Base-by-base conservation (phyloP, 2,329 filamentous ascomycete species). In the Phialemonium atrogriseum region DNA sequence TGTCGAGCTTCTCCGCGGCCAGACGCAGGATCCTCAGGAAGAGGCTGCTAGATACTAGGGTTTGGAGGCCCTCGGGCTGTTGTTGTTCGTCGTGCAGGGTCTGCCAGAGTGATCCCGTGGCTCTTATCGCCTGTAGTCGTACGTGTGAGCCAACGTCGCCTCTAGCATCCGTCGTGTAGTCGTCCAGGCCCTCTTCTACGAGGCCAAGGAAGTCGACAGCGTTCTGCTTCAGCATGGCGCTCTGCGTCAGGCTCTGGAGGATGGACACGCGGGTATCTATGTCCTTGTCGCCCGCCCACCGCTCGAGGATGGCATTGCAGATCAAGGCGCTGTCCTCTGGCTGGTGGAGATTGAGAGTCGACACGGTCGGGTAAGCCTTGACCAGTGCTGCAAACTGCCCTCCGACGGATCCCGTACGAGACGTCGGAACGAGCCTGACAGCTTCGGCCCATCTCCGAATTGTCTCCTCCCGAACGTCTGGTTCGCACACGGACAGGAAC, bases 111-210 rank as follows among this genome's bases (percentile, higher is more conserved):
- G 75, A 76, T 37, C 73, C 73, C 2, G 89, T 73, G 11, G 84
- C 88, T 51, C 80, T 70, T 10, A 95, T 69, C 15, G 85, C 88
- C 53, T 88, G 81, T 5, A 89, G 63, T 4, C 91, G 73, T 4
- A 94, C 82, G 32, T 88, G 73, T 0, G 88, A 94, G 5, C 91
- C 91, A 29, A 96, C 72, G 49, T 98, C 91, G 11, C 91, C 91
- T 35, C 87, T 70, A 10, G 88, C 80, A 43, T 85, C 89, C 4
- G 85, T 88, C 0, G 85, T 94, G 49, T 96, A 96, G 51, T 98
- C 88, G 42, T 89, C 81, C 17, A 98, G 58, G 0, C 80, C 76
- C 24, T 70, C 68, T 1, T 55, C 49, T 7, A 81, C 54, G 2
- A 76, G 40, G 0, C 48, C 44, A 2, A 71, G 38, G 35, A 77